phyloP scores from a whole-genome alignment of 371 early-diverging fungal genomes.

The Quaeritorhiza haematococci region DNA sequence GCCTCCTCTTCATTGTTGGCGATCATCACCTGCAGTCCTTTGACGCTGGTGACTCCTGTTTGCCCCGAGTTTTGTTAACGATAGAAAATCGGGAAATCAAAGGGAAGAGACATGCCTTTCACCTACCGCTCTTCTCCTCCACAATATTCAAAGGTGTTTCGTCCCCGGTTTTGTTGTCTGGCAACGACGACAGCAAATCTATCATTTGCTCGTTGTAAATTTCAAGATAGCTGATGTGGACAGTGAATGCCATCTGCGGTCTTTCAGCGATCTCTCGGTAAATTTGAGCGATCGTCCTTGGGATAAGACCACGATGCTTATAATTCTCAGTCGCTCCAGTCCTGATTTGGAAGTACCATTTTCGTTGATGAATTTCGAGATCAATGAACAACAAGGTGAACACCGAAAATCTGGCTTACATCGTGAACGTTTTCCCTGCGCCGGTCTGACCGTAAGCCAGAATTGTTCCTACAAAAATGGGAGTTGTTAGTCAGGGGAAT shows the following conservation, averaged over 20 bases:
- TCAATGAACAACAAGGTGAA: background rate
- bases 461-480: constrained; percentile 30
- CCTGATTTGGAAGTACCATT: constrained; percentile 14
- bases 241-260: constrained; percentile 39
- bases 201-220: constrained; percentile 65
- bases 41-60: constrained; percentile 47
- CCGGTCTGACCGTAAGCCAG: constrained; percentile 59
- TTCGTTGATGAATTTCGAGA: background rate
- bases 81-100: constrained; percentile 1
- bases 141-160: constrained; percentile 30
- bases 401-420: constrained; percentile 21
- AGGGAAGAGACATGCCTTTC: constrained; percentile 20
- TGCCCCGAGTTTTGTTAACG: no score
- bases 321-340: constrained; percentile 56
- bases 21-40: constrained; percentile 41
- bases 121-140: constrained; percentile 41
- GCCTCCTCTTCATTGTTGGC: constrained; percentile 53
- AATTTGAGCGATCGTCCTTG: constrained; percentile 44
- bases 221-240: constrained; percentile 55
- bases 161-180: constrained; percentile 15
- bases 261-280: constrained; percentile 42
- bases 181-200: constrained; percentile 43
- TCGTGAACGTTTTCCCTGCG: constrained; percentile 71
- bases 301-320: constrained; percentile 53
- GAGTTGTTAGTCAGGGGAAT: background rate